Percentiles rank a stretch among this genome's conserved stretches.
phyloP scores from a whole-genome alignment of 108 stramenopile species.

The Mediolabrus comicus region DNA sequence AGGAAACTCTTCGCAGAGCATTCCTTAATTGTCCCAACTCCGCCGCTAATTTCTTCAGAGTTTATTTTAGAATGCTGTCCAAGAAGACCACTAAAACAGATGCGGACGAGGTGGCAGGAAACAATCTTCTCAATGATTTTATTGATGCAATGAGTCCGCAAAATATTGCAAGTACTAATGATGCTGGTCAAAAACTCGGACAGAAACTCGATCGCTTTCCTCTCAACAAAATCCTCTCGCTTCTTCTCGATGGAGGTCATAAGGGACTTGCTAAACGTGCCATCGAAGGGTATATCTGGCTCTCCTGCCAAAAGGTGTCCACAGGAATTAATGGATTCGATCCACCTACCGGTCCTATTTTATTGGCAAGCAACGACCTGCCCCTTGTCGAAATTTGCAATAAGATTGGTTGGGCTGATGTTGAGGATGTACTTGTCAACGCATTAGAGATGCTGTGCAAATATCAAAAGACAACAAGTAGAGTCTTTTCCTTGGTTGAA shows the following conservation, averaged over 20 bases:
- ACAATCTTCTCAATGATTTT: not conserved
- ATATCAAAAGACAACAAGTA: not conserved
- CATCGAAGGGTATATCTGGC: not conserved
- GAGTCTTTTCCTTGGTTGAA: not conserved
- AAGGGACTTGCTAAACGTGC: not conserved
- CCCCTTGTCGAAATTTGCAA: not conserved
- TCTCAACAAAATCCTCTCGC: not conserved
- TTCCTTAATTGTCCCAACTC: not conserved
- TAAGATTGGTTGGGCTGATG: not conserved
- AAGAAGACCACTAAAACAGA: not conserved
- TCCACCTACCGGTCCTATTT: not conserved
- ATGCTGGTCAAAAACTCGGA: not conserved
- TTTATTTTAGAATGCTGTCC: not conserved
- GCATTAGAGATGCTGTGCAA: conserved; percentile 1
- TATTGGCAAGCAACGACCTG: not conserved
- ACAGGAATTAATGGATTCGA: not conserved
- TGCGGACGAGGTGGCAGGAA: not conserved
- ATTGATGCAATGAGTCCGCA: not conserved
- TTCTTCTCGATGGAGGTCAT: not conserved
- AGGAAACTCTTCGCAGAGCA: not conserved
- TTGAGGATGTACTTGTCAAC: not conserved
- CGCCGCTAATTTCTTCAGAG: not conserved
- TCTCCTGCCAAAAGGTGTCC: not conserved
- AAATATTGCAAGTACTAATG: not conserved
- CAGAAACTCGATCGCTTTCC: not conserved